phyloP scores from a whole-genome alignment of 2,329 filamentous ascomycete genomes.

The Ilyonectria sp. region DNA sequence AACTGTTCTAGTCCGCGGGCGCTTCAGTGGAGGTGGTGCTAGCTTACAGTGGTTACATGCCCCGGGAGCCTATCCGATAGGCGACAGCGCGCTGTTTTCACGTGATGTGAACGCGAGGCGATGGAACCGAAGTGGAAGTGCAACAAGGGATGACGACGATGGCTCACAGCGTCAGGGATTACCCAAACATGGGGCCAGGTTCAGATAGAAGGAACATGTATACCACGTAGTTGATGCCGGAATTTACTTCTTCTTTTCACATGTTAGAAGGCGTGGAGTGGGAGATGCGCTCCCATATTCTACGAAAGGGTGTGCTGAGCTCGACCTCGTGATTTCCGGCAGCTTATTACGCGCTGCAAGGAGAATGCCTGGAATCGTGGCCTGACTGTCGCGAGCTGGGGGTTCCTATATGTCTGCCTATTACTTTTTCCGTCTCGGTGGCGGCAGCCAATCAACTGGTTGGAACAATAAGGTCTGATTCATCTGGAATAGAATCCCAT shows the following conservation, averaged over 20 bases:
- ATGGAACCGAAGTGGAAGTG: constrained; percentile 3
- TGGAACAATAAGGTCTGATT: not conserved
- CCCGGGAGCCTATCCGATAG: constrained; percentile 41
- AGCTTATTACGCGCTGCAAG: constrained; percentile 5
- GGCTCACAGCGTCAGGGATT: constrained; percentile 6
- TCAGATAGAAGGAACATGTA: not conserved
- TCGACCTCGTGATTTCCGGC: constrained; percentile 14
- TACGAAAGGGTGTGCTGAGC: constrained; percentile 16
- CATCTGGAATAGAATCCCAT: not conserved
- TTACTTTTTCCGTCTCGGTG: not conserved
- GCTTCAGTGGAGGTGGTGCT: constrained; percentile 26
- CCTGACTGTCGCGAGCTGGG: constrained; percentile 23
- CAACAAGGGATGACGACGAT: constrained; percentile 16
- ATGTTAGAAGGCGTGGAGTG: constrained; percentile 1
- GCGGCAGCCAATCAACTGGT: not conserved
- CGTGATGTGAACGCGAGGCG: constrained; percentile 40
- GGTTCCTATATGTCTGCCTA: not conserved
- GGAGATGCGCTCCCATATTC: not conserved
- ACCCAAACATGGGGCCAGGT: not conserved
- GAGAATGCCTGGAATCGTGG: constrained; percentile 19
- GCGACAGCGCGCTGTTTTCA: constrained; percentile 33
- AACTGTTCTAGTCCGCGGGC: not conserved
- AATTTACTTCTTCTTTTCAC: not conserved
- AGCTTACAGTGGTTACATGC: constrained; percentile 48
- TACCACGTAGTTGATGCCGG: too few relatives aligned